phyloP scores from a whole-genome alignment of 257 asterid species.

The Lycium ferocissimum region DNA sequence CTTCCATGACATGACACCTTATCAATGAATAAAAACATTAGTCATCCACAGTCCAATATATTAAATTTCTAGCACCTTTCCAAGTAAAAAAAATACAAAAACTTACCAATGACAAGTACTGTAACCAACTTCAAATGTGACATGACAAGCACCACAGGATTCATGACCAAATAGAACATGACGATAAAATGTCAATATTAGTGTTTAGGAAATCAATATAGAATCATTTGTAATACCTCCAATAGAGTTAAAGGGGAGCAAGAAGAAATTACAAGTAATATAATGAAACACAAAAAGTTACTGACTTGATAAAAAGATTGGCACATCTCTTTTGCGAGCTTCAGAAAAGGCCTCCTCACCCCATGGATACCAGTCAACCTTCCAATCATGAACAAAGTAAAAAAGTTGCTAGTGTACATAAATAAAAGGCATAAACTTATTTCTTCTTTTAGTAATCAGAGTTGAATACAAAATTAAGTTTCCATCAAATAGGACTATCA shows the following conservation, averaged over 20 bases:
- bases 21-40: slow-evolving; percentile 22
- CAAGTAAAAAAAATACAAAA: neutral
- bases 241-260: neutral
- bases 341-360: slow-evolving; percentile 91
- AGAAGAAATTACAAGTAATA: neutral
- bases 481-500: neutral
- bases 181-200: neutral
- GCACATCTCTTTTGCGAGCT: slow-evolving; percentile 87
- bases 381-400: neutral
- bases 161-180: slow-evolving; percentile 19
- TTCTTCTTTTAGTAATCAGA: neutral
- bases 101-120: slow-evolving; percentile 98
- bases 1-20: slow-evolving; percentile 99
- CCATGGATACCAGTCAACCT: slow-evolving; percentile 99
- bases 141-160: slow-evolving; percentile 32
- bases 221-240: neutral
- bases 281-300: slow-evolving; percentile 9
- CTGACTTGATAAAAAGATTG: slow-evolving; percentile 88
- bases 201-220: neutral
- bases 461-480: neutral
- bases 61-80: neutral
- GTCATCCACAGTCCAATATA: neutral
- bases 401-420: neutral
- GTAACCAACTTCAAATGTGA: slow-evolving; percentile 84
- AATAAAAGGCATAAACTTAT: neutral